Evolutionary conservation across 2,329 filamentous ascomycete genomes (phyloP).

Genomic region (Aspergillus amoenus): DNA sequence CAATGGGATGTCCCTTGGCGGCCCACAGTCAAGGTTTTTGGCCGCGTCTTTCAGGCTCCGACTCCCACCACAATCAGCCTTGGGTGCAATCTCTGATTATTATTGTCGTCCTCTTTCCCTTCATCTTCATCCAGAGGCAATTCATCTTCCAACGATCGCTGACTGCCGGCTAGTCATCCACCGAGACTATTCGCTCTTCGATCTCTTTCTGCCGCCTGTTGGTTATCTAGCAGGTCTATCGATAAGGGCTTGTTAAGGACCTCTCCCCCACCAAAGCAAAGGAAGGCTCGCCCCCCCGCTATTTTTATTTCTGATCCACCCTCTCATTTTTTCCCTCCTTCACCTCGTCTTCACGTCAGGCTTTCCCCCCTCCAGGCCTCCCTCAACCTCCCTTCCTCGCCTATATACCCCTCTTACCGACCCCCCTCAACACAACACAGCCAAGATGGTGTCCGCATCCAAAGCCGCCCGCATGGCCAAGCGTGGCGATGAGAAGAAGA

Average conservation of each 20-base stretch:
- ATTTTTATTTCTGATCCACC: conserved; percentile 31
- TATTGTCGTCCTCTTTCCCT: background rate
- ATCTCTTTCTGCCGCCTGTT: background rate
- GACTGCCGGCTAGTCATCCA: background rate
- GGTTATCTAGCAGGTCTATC: conserved; percentile 28
- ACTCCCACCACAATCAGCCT: conserved; percentile 8
- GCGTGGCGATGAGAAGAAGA: conserved; percentile 65
- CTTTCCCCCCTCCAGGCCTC: conserved; percentile 21
- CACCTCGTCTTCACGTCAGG: conserved; percentile 16
- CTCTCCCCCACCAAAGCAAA: conserved; percentile 20
- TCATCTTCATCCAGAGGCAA: background rate
- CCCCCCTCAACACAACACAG: conserved; percentile 11
- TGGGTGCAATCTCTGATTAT: conserved; percentile 12
- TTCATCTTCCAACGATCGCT: background rate
- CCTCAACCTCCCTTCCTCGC: conserved; percentile 15
- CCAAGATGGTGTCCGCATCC: conserved; percentile 65
- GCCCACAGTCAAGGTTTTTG: conserved; percentile 30
- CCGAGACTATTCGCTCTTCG: background rate
- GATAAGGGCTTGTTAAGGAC: conserved; percentile 40
- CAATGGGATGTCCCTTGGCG: conserved; percentile 20
- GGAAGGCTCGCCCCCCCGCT: conserved; percentile 28
- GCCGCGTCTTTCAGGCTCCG: conserved; percentile 10
- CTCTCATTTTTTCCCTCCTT: conserved; percentile 29
- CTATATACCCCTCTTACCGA: conserved; percentile 13
- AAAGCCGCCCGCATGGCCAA: conserved; percentile 69